Evolutionary conservation across 225 moss, liverwort and hornwort genomes (phyloP), one percentile per base, ranked within the genome.

Genomic region (Ulota crispa): DNA sequence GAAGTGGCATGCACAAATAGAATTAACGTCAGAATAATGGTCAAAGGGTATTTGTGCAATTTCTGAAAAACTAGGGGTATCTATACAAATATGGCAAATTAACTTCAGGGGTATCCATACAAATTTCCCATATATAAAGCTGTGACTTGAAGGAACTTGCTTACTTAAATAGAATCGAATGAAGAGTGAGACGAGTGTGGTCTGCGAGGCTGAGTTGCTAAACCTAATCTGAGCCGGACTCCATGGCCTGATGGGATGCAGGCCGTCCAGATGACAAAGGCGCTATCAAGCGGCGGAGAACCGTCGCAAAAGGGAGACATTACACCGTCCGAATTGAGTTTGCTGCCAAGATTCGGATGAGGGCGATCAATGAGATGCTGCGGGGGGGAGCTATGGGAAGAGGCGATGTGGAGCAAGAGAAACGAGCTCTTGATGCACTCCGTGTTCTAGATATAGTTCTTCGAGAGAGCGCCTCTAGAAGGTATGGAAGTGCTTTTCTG

Each of bases 381-480:
- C 72, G 24, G 9, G 92, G 94, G 16, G 91, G 93, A 3, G 72
- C 28, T 11, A 34, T 63, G 32, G 68, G 73, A 11, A 59, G 7
- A 43, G 78, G 75, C 12, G 81, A 80, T 1, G 81, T 85, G 0
- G 80, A 64, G 9, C 84, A 41, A 63, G 84, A 84, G 30, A 63
- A 37, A 9, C 85, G 83, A 16, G 89, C 94, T 0, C 89, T 89
- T 60, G 93, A 96, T 81, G 94, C 88, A 1, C 79, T 96, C n/a
- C 92, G 93, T 9, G 96, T 96, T 7, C 86, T 96, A 9, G 94
- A 94, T 62, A 94, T 93, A 42, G 84, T 96, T 54, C 85, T 96
- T 12, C 91, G 94, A 7, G 94, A 94, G 75, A 93, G 89, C n/a
- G 91, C 94, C 2, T 79, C 93, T 4, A 72, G 72, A 36, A 89